A percentile compares a stretch with the other conserved stretches of the same genome.
Conservation (phyloP, 2,329 filamentous ascomycete genomes). For the Alternaria sp. region DNA sequence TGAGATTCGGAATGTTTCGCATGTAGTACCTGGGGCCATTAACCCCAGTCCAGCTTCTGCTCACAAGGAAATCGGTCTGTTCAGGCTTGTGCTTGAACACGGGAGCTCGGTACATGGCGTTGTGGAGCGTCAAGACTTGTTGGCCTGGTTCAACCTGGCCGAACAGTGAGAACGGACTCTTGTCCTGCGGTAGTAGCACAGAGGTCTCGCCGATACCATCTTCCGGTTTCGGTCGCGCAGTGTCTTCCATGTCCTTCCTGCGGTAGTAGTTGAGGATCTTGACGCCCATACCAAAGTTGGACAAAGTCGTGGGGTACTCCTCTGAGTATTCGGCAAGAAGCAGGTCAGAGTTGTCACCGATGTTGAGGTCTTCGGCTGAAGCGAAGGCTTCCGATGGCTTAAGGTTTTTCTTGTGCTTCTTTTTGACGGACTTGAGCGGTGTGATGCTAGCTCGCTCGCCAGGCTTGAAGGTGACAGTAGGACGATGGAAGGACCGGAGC, state of each 20-base stretch:
- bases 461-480: constrained; percentile 75
- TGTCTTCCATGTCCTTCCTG: constrained; percentile 78
- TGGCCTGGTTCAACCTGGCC: constrained; percentile 92
- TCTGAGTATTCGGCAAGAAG: constrained; percentile 96
- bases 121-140: constrained; percentile 88
- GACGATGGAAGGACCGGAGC: constrained; percentile 84
- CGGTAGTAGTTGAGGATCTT: constrained; percentile 97
- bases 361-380: constrained; percentile 80
- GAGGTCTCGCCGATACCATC: constrained; percentile 79
- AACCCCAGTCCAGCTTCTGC: constrained; percentile 80
- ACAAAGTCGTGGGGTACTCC: constrained; percentile 87
- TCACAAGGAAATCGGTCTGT: constrained; percentile 83
- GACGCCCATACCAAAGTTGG: constrained; percentile 97
- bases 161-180: constrained; percentile 94
- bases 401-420: constrained; percentile 80
- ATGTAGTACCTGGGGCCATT: constrained; percentile 83
- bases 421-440: constrained; percentile 73
- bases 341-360: constrained; percentile 87
- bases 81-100: constrained; percentile 87
- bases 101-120: constrained; percentile 93
- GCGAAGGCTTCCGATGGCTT: constrained; percentile 80
- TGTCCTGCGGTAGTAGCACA: constrained; percentile 89
- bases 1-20: constrained; percentile 88
- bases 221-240: constrained; percentile 77
- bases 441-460: constrained; percentile 76